Percentiles rank a stretch among this genome's conserved stretches.
phyloP scores from a whole-genome alignment of 768 basidiomycete species.

The Boletus rubroflammeus region DNA sequence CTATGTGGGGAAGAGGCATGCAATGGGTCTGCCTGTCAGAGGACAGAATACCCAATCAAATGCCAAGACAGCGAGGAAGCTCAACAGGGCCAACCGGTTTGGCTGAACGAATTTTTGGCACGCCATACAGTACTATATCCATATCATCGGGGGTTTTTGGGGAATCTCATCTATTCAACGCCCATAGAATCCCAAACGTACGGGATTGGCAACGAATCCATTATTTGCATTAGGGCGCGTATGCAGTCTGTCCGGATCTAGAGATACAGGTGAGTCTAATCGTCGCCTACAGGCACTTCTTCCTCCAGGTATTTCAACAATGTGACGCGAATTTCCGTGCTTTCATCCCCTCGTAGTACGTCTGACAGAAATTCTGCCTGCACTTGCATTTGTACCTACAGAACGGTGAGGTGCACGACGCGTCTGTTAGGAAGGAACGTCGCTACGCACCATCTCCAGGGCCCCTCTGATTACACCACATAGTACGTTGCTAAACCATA shows the following conservation, averaged over 20 bases:
- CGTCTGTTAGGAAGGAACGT: background rate
- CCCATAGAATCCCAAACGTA: background rate
- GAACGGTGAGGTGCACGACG: constrained; percentile 14
- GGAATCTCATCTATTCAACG: constrained; percentile 1
- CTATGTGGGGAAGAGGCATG: constrained; percentile 90
- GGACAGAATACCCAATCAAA: constrained; percentile 93
- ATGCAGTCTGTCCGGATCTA: constrained; percentile 3
- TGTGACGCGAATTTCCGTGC: constrained; percentile 88
- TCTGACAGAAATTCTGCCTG: constrained; percentile 88
- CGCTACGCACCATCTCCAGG: constrained; percentile 82
- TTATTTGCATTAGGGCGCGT: constrained; percentile 3
- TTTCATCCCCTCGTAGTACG: constrained; percentile 88
- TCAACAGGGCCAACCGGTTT: constrained; percentile 79
- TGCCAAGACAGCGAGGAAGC: constrained; percentile 83
- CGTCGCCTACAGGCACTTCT: constrained; percentile 91
- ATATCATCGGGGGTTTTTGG: background rate
- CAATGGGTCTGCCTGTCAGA: constrained; percentile 89
- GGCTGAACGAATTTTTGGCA: constrained; percentile 24
- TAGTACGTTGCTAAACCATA: constrained; percentile 96
- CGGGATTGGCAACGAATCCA: background rate
- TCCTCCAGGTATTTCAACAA: constrained; percentile 92
- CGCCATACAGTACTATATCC: constrained; percentile 11
- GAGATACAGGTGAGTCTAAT: constrained; percentile 45
- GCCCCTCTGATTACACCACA: constrained; percentile 93
- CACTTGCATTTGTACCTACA: constrained; percentile 93